Percentiles rank a stretch among this genome's conserved stretches.
phyloP scores from a whole-genome alignment of 495 filamentous ascomycete species.

The Cetradonia linearis region DNA sequence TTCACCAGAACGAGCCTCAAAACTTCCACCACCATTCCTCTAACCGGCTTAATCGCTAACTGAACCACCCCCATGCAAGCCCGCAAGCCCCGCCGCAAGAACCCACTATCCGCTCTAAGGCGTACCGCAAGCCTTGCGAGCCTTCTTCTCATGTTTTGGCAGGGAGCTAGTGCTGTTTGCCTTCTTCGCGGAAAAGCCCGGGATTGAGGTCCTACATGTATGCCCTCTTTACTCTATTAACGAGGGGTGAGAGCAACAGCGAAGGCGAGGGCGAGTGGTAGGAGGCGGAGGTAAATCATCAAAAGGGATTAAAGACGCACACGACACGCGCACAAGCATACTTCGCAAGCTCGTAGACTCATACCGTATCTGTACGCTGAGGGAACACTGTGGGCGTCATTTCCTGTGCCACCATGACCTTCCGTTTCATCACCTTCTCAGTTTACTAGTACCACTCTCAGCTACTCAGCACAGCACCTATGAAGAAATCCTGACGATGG shows the following conservation, averaged over 20 bases:
- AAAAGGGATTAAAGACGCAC: slow-evolving; percentile 12
- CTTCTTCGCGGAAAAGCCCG: neutral
- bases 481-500: neutral
- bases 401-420: slow-evolving; percentile 2
- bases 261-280: neutral
- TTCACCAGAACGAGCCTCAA: neutral
- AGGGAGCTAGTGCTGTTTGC: neutral
- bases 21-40: slow-evolving; percentile 10
- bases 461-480: neutral
- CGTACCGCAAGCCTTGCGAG: neutral
- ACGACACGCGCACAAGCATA: slow-evolving; percentile 12
- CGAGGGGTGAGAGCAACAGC: too few species aligned
- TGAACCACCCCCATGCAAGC: slow-evolving; percentile 10
- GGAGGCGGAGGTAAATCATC: neutral
- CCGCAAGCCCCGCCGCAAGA: slow-evolving; percentile 9
- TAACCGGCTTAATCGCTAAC: slow-evolving; percentile 9
- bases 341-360: slow-evolving; percentile 13
- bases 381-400: neutral
- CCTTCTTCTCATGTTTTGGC: neutral
- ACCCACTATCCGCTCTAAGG: neutral
- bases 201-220: too few species aligned
- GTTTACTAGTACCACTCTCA: neutral
- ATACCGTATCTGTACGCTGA: slow-evolving; percentile 11
- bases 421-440: neutral
- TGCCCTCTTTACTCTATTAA: too few species aligned